Evolutionary conservation across 805 yeast species (phyloP).

Genomic region (Sungouiozyma ichnusensis): DNA sequence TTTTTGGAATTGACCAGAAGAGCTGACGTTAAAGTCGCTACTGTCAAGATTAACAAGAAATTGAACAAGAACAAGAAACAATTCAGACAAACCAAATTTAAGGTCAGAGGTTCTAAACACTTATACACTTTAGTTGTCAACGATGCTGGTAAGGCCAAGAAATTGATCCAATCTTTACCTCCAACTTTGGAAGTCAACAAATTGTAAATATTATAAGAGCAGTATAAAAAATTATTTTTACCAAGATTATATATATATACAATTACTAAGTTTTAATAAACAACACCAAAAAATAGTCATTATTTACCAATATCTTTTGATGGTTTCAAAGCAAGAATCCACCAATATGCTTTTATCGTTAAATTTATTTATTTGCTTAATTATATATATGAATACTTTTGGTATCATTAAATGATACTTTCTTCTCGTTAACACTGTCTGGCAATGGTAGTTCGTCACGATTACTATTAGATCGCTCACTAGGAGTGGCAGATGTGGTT

Average conservation of each 20-base stretch:
- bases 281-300: neutral
- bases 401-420: constrained; percentile 25
- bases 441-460: constrained; percentile 2
- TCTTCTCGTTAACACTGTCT: constrained; percentile 11
- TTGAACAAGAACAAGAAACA: constrained; percentile 71
- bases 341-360: neutral
- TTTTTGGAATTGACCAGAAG: constrained; percentile 95
- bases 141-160: constrained; percentile 95
- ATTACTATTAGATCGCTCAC: constrained; percentile 1
- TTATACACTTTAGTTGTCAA: constrained; percentile 91
- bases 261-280: neutral
- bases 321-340: neutral
- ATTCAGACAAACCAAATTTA: constrained; percentile 94
- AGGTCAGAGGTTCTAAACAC: constrained; percentile 92
- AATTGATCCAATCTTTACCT: constrained; percentile 94
- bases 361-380: constrained; percentile 13
- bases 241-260: neutral
- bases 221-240: neutral
- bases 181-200: constrained; percentile 71
- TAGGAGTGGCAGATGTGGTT: constrained; percentile 1
- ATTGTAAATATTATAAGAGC: constrained; percentile 24
- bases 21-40: constrained; percentile 87
- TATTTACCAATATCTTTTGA: neutral
- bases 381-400: constrained; percentile 18
- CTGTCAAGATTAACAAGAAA: constrained; percentile 88